A percentile compares a stretch with the other conserved stretches of the same genome.
These are phyloP conservation scores for Knoxdaviesia proteae DNA, from an alignment of 2,329 filamentous ascomycete genomes.

Conservation along the genomic window DNA sequence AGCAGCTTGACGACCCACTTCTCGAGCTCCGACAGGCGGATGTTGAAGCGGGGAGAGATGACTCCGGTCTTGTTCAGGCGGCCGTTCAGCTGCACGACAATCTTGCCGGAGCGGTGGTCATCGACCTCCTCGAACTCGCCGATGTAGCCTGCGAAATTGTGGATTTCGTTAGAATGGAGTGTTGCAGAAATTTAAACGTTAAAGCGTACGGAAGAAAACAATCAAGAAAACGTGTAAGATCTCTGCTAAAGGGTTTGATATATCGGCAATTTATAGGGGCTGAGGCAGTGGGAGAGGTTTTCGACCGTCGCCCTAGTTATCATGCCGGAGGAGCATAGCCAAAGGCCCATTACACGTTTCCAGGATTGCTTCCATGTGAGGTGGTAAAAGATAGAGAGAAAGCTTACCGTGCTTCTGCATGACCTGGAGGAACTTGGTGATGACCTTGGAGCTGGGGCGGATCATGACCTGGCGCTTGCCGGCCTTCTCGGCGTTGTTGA, in stretches of 20 bases:
- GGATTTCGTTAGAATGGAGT: conserved; percentile 33
- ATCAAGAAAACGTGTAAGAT: conserved; percentile 91
- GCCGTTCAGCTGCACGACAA: conserved; percentile 98
- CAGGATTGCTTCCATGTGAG: not conserved
- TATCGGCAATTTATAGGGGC: conserved; percentile 99
- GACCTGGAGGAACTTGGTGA: conserved; percentile 95
- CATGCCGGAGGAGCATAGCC: conserved; percentile 52
- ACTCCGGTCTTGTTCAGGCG: conserved; percentile 71
- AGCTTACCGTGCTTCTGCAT: conserved; percentile 99
- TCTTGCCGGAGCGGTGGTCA: conserved; percentile 99
- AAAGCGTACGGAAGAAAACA: conserved; percentile 44
- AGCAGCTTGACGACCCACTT: conserved; percentile 99
- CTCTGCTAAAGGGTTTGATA: conserved; percentile 47
- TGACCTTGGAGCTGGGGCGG: conserved; percentile 97
- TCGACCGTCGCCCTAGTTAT: conserved; percentile 98
- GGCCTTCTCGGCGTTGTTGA: conserved; percentile 99
- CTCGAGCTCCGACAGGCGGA: conserved; percentile 92
- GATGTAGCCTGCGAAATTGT: conserved; percentile 58
- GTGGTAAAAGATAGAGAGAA: not conserved
- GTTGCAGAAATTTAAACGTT: conserved; percentile 93
- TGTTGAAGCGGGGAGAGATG: conserved; percentile 98
- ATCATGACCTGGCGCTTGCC: conserved; percentile 99
- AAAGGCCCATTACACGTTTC: not conserved
- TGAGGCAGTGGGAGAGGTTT: conserved; percentile 47
- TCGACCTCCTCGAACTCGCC: conserved; percentile 99